phyloP scores from a whole-genome alignment of 345 rosid species.

The Hirschfeldia incana region DNA sequence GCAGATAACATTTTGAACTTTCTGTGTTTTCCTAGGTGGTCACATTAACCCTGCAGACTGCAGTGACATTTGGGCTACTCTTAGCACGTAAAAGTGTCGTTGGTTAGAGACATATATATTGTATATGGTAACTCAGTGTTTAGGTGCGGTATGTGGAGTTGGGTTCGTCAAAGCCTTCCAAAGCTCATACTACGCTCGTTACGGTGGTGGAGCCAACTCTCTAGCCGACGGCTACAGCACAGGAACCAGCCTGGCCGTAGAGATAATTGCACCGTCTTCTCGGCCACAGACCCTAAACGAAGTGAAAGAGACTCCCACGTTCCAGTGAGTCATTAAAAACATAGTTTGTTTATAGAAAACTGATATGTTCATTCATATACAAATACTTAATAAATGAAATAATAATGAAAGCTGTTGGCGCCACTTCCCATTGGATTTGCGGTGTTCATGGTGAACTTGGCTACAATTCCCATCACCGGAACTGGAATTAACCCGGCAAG shows the following conservation, averaged over 20 bases:
- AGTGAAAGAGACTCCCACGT: constrained; percentile 65
- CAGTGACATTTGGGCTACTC: constrained; percentile 57
- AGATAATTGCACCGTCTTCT: constrained; percentile 67
- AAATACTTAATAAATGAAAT: background rate
- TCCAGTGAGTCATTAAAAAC: constrained; percentile 46
- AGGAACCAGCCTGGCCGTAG: constrained; percentile 64
- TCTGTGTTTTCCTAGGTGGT: constrained; percentile 45
- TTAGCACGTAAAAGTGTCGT: constrained; percentile 60
- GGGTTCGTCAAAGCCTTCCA: constrained; percentile 65
- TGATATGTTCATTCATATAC: background rate
- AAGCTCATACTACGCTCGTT: constrained; percentile 46
- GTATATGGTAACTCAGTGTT: constrained; percentile 66
- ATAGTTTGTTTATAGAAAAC: background rate
- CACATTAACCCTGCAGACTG: constrained; percentile 65
- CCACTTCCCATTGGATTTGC: constrained; percentile 97
- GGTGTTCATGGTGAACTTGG: constrained; percentile 92
- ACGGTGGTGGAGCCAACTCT: constrained; percentile 68
- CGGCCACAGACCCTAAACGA: constrained; percentile 69
- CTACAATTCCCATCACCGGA: constrained; percentile 89
- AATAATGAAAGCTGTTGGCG: constrained; percentile 68
- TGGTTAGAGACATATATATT: constrained; percentile 52
- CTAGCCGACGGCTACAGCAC: constrained; percentile 48
- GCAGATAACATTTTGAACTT: background rate
- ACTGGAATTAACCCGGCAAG: constrained; percentile 98
- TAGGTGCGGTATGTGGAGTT: constrained; percentile 68